These are phyloP conservation scores for Apiotrichum veenhuisii DNA, from an alignment of 1,284 basidiomycete species.

Conservation along the genomic window DNA sequence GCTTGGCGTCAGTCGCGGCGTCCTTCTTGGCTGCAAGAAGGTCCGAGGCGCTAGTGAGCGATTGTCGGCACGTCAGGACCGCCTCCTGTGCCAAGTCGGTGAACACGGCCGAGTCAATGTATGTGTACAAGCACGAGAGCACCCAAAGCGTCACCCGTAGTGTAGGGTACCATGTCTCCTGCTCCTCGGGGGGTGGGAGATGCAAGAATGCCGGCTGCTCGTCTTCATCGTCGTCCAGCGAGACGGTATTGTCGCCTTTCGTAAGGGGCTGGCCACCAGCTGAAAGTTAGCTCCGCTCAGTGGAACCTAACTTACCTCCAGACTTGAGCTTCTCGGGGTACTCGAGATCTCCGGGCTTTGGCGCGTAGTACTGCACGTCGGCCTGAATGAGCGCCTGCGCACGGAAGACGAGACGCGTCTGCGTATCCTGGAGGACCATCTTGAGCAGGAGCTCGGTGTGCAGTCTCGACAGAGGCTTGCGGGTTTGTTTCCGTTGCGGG, in stretches of 20 bases:
- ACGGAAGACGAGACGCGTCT: slow-evolving; percentile 88
- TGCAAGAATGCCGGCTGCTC: slow-evolving; percentile 59
- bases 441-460: slow-evolving; percentile 70
- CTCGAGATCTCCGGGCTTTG: slow-evolving; percentile 66
- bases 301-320: slow-evolving; percentile 22
- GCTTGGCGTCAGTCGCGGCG: slow-evolving; percentile 60
- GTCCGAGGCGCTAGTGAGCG: slow-evolving; percentile 67
- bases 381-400: slow-evolving; percentile 83
- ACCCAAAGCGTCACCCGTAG: slow-evolving; percentile 81
- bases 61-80: slow-evolving; percentile 71
- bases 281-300: background rate
- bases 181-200: slow-evolving; percentile 65
- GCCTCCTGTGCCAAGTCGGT: slow-evolving; percentile 91
- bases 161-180: slow-evolving; percentile 85
- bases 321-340: slow-evolving; percentile 66
- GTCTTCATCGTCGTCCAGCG: slow-evolving; percentile 44
- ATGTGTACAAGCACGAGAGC: slow-evolving; percentile 77
- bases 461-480: slow-evolving; percentile 55
- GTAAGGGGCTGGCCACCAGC: slow-evolving; percentile 15
- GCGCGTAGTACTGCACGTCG: slow-evolving; percentile 76
- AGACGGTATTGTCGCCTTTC: slow-evolving; percentile 16
- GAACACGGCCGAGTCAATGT: slow-evolving; percentile 86
- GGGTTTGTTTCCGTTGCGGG: background rate
- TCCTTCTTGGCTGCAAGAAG: slow-evolving; percentile 58
- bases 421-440: slow-evolving; percentile 88